phyloP scores from a whole-genome alignment of 805 yeast genomes.

The Saccharomycopsis fodiens region DNA sequence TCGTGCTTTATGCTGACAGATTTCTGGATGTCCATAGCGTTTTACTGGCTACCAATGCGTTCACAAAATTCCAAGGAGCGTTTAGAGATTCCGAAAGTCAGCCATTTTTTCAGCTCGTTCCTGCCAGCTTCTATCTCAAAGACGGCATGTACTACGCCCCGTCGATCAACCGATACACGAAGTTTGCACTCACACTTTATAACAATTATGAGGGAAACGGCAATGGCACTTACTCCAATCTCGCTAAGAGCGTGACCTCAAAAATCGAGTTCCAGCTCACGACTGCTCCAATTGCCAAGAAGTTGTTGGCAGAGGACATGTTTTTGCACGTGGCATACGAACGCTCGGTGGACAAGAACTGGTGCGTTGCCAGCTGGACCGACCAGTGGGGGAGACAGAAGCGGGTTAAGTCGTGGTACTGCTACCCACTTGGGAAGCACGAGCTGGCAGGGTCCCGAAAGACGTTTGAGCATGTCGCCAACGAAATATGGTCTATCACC shows the following conservation, averaged over 20 bases:
- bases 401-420: constrained; percentile 58
- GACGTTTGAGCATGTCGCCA: constrained; percentile 49
- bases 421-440: constrained; percentile 25
- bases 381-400: constrained; percentile 71
- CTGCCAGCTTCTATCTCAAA: constrained; percentile 34
- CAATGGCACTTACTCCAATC: constrained; percentile 29
- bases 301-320: constrained; percentile 55
- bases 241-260: constrained; percentile 36
- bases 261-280: constrained; percentile 38
- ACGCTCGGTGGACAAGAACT: constrained; percentile 67
- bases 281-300: constrained; percentile 29
- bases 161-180: constrained; percentile 32
- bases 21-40: constrained; percentile 37
- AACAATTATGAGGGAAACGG: constrained; percentile 41
- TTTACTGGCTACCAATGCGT: constrained; percentile 38
- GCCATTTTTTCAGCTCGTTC: constrained; percentile 32
- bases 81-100: constrained; percentile 26
- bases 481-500: constrained; percentile 61
- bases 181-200: constrained; percentile 47
- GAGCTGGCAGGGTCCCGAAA: constrained; percentile 8
- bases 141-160: constrained; percentile 28
- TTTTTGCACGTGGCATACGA: constrained; percentile 83
- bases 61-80: constrained; percentile 38
- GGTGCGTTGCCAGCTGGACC: constrained; percentile 87
- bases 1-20: constrained; percentile 43